Conservation (phyloP, 2,329 filamentous ascomycete species). For the Penicillium sumatraense region DNA sequence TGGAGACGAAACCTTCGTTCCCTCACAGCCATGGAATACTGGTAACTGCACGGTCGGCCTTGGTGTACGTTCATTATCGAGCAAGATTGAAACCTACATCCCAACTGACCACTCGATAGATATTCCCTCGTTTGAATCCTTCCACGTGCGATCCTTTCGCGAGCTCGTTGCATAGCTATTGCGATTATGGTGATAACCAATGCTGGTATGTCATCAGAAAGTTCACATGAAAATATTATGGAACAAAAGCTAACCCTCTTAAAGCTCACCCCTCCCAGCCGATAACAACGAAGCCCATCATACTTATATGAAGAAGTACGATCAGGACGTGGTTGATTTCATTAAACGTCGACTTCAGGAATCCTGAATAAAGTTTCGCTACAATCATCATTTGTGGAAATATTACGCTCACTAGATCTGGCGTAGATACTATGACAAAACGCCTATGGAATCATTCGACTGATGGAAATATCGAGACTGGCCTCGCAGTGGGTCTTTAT, state of each 20-base stretch:
- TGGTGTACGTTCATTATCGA: conserved; percentile 6
- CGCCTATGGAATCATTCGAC: too few species aligned
- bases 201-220: not conserved
- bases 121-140: conserved; percentile 10
- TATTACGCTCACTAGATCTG: too few species aligned
- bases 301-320: conserved; percentile 15
- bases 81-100: not conserved
- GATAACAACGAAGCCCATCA: conserved; percentile 20
- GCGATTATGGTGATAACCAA: conserved; percentile 18
- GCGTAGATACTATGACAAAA: too few species aligned
- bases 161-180: conserved; percentile 22
- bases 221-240: not conserved
- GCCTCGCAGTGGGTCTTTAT: too few species aligned
- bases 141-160: conserved; percentile 19
- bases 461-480: too few species aligned
- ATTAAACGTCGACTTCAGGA: conserved; percentile 15
- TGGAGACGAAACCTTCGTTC: conserved; percentile 13
- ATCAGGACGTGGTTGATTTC: conserved; percentile 23
- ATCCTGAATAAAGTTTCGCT: not conserved
- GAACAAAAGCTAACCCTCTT: not conserved
- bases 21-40: conserved; percentile 9
- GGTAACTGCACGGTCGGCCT: conserved; percentile 11
- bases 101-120: not conserved
- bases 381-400: too few species aligned
- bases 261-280: conserved; percentile 5